These are phyloP conservation scores for Trichoderma endophyticum DNA, from an alignment of 2,329 filamentous ascomycete genomes.

Conservation along the genomic window DNA sequence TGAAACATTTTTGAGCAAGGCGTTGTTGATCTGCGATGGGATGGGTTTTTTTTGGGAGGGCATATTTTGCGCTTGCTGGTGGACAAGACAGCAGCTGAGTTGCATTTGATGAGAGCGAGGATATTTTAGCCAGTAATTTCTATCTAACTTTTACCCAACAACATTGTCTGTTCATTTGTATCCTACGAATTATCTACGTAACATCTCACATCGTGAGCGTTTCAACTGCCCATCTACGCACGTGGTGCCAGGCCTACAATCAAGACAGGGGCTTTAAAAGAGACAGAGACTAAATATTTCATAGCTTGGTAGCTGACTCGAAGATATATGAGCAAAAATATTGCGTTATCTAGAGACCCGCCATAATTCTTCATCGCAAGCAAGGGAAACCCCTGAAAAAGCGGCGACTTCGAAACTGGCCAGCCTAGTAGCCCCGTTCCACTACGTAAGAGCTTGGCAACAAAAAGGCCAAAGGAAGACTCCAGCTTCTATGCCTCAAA, in stretches of 20 bases:
- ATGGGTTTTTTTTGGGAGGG: not conserved
- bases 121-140: not conserved
- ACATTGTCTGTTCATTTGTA: too few relatives aligned
- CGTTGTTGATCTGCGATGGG: not conserved
- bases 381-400: slow-evolving; percentile 1
- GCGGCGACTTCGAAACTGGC: not conserved
- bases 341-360: slow-evolving; percentile 4
- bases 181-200: too few relatives aligned
- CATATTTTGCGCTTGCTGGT: not conserved
- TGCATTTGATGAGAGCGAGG: slow-evolving; percentile 4
- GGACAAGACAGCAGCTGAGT: not conserved
- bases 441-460: not conserved
- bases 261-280: not conserved
- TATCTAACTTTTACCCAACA: too few relatives aligned
- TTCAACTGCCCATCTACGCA: too few relatives aligned
- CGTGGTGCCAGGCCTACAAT: not conserved
- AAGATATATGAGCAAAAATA: not conserved
- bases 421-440: not conserved
- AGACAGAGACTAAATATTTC: not conserved
- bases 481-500: too few relatives aligned
- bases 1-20: not conserved
- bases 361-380: not conserved
- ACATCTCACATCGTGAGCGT: too few relatives aligned
- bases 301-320: not conserved
- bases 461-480: not conserved